Conservation (phyloP, 1,284 basidiomycete genomes). For the Pseudozyma sp. region DNA sequence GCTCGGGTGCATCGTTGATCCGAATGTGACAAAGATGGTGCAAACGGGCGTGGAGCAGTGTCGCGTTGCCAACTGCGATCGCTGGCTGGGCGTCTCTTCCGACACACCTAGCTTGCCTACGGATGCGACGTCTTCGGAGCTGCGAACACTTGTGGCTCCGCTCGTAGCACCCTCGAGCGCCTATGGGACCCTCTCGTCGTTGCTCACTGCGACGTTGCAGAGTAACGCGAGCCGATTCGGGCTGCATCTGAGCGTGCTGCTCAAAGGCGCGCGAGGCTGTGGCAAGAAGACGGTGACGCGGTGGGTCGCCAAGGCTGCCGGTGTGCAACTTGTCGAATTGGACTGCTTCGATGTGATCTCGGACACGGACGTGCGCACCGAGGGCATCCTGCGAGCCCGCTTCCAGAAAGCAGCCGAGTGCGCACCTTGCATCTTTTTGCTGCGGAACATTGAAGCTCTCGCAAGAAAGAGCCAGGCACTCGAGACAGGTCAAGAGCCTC, state of each 20-base stretch:
- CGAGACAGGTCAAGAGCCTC: slow-evolving; percentile 79
- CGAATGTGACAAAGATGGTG: slow-evolving; percentile 76
- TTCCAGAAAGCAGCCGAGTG: slow-evolving; percentile 84
- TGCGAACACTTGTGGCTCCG: slow-evolving; percentile 27
- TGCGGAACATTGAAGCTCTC: slow-evolving; percentile 87
- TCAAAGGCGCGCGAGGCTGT: slow-evolving; percentile 79
- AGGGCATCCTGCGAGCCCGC: slow-evolving; percentile 79
- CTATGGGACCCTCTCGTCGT: slow-evolving; percentile 42
- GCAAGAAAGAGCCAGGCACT: slow-evolving; percentile 77
- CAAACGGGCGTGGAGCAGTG: slow-evolving; percentile 82
- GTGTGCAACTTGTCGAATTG: slow-evolving; percentile 85
- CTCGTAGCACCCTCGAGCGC: slow-evolving; percentile 41
- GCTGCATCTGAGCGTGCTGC: slow-evolving; percentile 72
- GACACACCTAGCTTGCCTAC: slow-evolving; percentile 51
- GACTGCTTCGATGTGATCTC: slow-evolving; percentile 87
- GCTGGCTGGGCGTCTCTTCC: slow-evolving; percentile 73
- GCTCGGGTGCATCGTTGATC: slow-evolving; percentile 79
- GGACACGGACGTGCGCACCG: slow-evolving; percentile 83
- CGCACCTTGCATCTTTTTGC: slow-evolving; percentile 85
- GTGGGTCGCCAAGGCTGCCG: slow-evolving; percentile 76
- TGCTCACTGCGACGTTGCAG: slow-evolving; percentile 61
- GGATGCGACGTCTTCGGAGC: slow-evolving; percentile 5
- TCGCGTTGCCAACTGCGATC: slow-evolving; percentile 75
- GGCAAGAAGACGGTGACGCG: slow-evolving; percentile 78
- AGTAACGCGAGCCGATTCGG: slow-evolving; percentile 52